phyloP scores from a whole-genome alignment of 1,284 basidiomycete genomes.

The Tremellales sp. region DNA sequence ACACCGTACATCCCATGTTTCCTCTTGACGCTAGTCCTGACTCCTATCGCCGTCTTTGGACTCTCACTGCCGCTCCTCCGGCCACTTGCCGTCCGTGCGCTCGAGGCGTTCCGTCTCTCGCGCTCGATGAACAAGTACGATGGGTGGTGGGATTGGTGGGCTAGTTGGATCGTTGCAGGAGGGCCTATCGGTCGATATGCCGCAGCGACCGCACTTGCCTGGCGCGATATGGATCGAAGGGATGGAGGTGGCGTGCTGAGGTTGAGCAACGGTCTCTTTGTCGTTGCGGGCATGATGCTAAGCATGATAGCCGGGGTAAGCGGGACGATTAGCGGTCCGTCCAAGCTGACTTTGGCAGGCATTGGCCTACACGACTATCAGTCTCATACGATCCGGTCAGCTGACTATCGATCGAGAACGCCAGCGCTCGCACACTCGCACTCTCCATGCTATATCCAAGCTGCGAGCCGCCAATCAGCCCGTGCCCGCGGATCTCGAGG shows the following conservation, averaged over 20 bases:
- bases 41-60: constrained; percentile 20
- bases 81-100: constrained; percentile 10
- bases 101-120: constrained; percentile 17
- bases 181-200: constrained; percentile 35
- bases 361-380: constrained; percentile 23
- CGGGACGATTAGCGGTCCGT: not conserved
- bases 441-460: constrained; percentile 6
- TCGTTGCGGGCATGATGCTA: constrained; percentile 22
- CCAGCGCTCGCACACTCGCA: constrained; percentile 14
- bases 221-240: constrained; percentile 28
- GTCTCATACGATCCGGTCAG: constrained; percentile 16
- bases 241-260: constrained; percentile 8
- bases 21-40: constrained; percentile 24
- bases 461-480: constrained; percentile 5
- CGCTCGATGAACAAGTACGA: constrained; percentile 7
- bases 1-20: constrained; percentile 36
- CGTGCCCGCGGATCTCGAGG: constrained; percentile 9
- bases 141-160: constrained; percentile 33
- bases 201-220: constrained; percentile 29
- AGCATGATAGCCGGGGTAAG: constrained; percentile 28
- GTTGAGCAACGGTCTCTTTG: constrained; percentile 21
- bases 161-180: constrained; percentile 35
- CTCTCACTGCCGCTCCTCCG: constrained; percentile 22
- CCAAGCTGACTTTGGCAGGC: constrained; percentile 12
- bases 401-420: constrained; percentile 37